These are phyloP conservation scores for Stephania yunnanensis DNA, from an alignment of 164 flowering plant genomes.

Conservation along the genomic window DNA sequence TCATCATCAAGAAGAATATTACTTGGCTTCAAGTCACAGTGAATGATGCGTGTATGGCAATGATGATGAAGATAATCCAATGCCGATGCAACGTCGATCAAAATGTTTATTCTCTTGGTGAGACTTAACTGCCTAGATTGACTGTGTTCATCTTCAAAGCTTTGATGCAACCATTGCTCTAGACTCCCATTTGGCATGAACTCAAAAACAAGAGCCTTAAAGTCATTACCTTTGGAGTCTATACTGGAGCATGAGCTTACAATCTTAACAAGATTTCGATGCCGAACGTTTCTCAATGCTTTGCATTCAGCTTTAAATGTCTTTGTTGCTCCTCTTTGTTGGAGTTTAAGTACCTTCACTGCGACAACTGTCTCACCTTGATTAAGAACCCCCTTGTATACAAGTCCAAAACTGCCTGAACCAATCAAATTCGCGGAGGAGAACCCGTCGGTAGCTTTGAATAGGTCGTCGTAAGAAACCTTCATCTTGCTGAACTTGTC, in stretches of 20 bases:
- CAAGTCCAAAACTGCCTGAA: slow-evolving; percentile 12
- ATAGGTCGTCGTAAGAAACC: background rate
- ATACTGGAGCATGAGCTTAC: slow-evolving; percentile 12
- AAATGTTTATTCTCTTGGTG: background rate
- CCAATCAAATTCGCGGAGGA: slow-evolving; percentile 11
- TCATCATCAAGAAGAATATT: slow-evolving; percentile 20
- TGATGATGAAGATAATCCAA: slow-evolving; percentile 4
- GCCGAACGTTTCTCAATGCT: slow-evolving; percentile 12
- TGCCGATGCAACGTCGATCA: background rate
- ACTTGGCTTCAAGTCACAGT: slow-evolving; percentile 18
- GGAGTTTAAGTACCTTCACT: slow-evolving; percentile 18
- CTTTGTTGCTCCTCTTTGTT: slow-evolving; percentile 14
- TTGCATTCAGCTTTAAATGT: slow-evolving; percentile 16
- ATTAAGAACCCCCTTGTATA: slow-evolving; percentile 10
- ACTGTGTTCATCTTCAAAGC: background rate
- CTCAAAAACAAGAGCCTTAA: slow-evolving; percentile 7
- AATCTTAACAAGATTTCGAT: slow-evolving; percentile 17
- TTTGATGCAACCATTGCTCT: slow-evolving; percentile 16
- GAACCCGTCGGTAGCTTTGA: slow-evolving; percentile 14
- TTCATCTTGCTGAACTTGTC: background rate
- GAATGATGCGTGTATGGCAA: slow-evolving; percentile 4
- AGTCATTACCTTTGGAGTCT: slow-evolving; percentile 9
- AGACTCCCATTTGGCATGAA: slow-evolving; percentile 17
- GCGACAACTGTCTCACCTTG: background rate
- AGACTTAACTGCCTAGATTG: slow-evolving; percentile 2